phyloP scores from a whole-genome alignment of 306 rosid genomes.

The Gynostemma pentaphyllum region DNA sequence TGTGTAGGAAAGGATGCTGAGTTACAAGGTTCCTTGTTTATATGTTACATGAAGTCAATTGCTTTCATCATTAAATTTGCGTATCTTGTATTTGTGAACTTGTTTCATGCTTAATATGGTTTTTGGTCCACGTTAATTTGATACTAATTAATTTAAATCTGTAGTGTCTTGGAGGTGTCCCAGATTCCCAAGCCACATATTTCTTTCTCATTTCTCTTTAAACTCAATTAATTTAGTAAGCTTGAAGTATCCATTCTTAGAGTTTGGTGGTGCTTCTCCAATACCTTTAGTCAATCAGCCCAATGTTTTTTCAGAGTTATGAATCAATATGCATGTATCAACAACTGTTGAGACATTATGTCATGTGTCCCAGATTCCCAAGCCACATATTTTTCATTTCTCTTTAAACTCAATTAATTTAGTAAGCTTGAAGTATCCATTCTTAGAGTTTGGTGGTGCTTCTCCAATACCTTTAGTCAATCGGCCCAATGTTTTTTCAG shows the following conservation, averaged over 20 bases:
- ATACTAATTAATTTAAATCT: not conserved
- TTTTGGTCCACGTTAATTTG: not conserved
- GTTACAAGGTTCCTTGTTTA: constrained; percentile 42
- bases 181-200: not conserved
- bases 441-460: not conserved
- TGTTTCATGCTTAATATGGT: not conserved
- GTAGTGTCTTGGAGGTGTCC: not conserved
- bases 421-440: not conserved
- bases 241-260: not conserved
- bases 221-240: not conserved
- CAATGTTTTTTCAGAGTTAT: not conserved
- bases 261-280: not conserved
- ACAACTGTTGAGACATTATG: not conserved
- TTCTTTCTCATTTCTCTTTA: not conserved
- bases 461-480: not conserved
- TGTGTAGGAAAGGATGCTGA: constrained; percentile 42
- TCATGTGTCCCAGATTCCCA: no score
- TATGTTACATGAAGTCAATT: constrained; percentile 7
- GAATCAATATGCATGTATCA: not conserved
- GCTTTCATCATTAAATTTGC: not conserved
- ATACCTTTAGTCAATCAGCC: not conserved
- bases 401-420: not conserved
- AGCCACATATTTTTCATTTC: no score
- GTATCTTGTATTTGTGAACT: constrained; percentile 1
- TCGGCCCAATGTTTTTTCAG: not conserved